Evolutionary conservation across 192 early-diverging fungal species (phyloP), one percentile per base, ranked within the genome.

Genomic region (Gamsiella multidivaricata): DNA sequence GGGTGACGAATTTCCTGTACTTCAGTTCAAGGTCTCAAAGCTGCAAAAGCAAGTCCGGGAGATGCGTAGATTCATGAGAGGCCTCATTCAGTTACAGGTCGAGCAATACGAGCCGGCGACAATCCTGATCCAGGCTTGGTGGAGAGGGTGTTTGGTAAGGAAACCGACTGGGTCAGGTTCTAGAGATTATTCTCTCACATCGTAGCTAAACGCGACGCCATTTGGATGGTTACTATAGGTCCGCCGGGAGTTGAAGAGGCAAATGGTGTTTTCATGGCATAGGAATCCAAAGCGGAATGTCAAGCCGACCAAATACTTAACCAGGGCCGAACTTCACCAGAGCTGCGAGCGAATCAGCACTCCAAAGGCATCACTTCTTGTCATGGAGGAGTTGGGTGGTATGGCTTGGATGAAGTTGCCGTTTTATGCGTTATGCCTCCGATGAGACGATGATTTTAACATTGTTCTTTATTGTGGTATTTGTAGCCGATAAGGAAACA

Each of bases 1-100:
- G 12, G 61, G 61, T 1, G 74, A 78, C 20, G 74, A 78, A 11
- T 58, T 78, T 26, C 74, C 74, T 45, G 61, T 53, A 37, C 65
- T 78, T 28, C 60, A 68, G 43, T 34, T 46, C 60, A 78, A 78
- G 29, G 65, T 78, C 5, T 28, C 74, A 5, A 78, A 78, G 49
- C 28, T 78, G 33, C 74, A 78, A 33, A 78, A 78, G 54, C 74
- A 78, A 25, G 66, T 78, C 15, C 65, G 74, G 23, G 74, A 78
- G 39, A 78, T 78, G 74, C 74, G 74, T 43, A 78, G 64, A 45
- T 78, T 78, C 25, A 78, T 78, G 74, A 61, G 74, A 31, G 74
- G 74, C 4, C 28, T 78, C 11, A 66, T 78, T 3, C 74, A 78
- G 28, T 22, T 78, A 41, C 74, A 78, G 31, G 54, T 78, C 20